Base-by-base conservation (phyloP, 2,329 filamentous ascomycete genomes). In the Nemania abortiva region DNA sequence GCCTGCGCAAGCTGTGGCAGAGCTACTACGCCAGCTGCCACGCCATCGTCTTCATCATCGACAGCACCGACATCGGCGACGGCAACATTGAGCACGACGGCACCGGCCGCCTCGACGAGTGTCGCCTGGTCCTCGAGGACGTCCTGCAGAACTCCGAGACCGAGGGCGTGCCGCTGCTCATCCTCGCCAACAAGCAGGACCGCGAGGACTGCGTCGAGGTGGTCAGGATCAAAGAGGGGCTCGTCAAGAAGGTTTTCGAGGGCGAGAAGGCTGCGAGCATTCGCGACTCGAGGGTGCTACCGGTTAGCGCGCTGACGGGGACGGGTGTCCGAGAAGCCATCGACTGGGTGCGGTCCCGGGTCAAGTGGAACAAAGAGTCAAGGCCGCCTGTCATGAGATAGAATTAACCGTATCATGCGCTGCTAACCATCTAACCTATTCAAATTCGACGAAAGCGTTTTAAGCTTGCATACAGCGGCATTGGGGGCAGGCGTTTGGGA, bases 101-200 rank as follows among this genome's bases (percentile, higher is more conserved):
- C 37, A 85, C 94, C 2, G 82, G 91, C 20, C 86, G 95, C 2
- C 82, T 98, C 52, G 93, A 95, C 54, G 96, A 99, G 84, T 98
- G 96, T 80, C 88, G 92, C 34, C 84, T 94, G 52, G 95, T 98
- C 55, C 86, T 99, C 24, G 95, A 98, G 82, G 92, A 93, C 74
- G 95, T 98, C 57, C 84, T 99, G 76, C 91, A 94, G 78, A 90
- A 95, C 80, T 89, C 92, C 50, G 94, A 97, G 77, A 93, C 95
- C 2, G 93, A 94, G 75, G 95, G 96, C 13, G 94, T 99, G 70
- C 96, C 96, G 24, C 86, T 99, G 64, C 83, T 99, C 65, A 93
- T 99, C 57, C 83, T 99, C 73, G 96, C 96, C 70, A 99, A 99
- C 80, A 99, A 99, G 83, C 96, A 99, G 83, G 96, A 99, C 80